Percentiles rank a stretch among this genome's conserved stretches.
Conservation (phyloP, 352 stramenopile genomes). For the Pythium sukuiense region DNA sequence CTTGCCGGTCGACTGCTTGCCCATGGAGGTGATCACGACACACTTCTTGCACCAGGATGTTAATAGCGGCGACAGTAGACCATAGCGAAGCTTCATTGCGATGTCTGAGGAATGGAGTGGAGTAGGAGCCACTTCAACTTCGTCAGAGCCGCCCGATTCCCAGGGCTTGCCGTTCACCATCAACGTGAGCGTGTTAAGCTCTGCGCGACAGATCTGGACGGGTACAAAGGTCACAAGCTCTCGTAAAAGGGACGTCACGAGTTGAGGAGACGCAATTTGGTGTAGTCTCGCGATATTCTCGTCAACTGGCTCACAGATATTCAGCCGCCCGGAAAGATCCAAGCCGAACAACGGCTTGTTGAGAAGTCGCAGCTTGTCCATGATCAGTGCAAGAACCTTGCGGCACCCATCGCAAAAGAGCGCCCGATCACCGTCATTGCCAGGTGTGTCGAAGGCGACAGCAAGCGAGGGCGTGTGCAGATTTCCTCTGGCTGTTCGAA, state of each 20-base stretch:
- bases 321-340: slow-evolving; percentile 9
- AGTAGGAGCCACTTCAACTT: background rate
- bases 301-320: background rate
- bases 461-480: background rate
- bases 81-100: slow-evolving; percentile 11
- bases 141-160: slow-evolving; percentile 5
- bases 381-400: slow-evolving; percentile 36
- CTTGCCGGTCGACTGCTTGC: slow-evolving; percentile 77
- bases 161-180: slow-evolving; percentile 42
- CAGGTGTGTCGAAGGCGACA: slow-evolving; percentile 5
- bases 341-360: slow-evolving; percentile 53
- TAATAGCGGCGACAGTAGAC: slow-evolving; percentile 37
- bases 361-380: slow-evolving; percentile 48
- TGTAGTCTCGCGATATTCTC: background rate
- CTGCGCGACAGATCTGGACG: slow-evolving; percentile 69
- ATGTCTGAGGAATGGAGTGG: slow-evolving; percentile 10
- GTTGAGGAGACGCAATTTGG: background rate
- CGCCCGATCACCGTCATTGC: background rate
- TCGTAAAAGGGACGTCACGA: slow-evolving; percentile 31
- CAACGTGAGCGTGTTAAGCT: slow-evolving; percentile 56
- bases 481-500: background rate
- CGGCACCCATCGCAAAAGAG: slow-evolving; percentile 6
- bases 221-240: slow-evolving; percentile 66
- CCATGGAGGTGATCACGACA: slow-evolving; percentile 60
- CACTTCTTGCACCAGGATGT: slow-evolving; percentile 41